Conservation (phyloP, 768 basidiomycete genomes). For the Kwoniella europaea region DNA sequence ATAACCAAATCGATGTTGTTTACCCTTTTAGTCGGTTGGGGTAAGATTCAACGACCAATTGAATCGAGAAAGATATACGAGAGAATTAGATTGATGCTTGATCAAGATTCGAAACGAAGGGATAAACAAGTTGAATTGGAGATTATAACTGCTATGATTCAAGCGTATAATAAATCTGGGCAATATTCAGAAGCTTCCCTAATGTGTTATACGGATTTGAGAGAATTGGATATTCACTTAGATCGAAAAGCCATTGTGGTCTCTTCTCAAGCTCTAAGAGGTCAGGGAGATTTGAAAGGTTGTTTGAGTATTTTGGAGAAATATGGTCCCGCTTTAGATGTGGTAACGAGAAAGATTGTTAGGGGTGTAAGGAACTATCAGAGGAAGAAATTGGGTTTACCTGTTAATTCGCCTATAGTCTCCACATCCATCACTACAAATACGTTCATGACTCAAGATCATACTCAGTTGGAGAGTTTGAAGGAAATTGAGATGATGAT, state of each 20-base stretch:
- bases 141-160: constrained; percentile 19
- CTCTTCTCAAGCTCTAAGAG: constrained; percentile 17
- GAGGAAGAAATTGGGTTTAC: constrained; percentile 11
- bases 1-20: constrained; percentile 26
- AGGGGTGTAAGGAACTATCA: constrained; percentile 14
- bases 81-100: constrained; percentile 1
- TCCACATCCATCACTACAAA: too few relatives aligned
- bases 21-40: constrained; percentile 29
- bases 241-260: constrained; percentile 21
- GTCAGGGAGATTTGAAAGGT: constrained; percentile 9
- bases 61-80: neutral
- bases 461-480: neutral
- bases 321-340: constrained; percentile 7
- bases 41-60: constrained; percentile 5
- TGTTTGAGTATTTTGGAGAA: constrained; percentile 7
- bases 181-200: constrained; percentile 7
- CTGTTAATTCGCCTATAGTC: neutral
- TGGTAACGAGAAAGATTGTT: constrained; percentile 11
- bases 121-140: constrained; percentile 1
- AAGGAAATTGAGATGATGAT: neutral
- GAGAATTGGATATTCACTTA: constrained; percentile 12
- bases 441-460: neutral
- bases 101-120: neutral
- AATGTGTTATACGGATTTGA: constrained; percentile 25
- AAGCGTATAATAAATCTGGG: constrained; percentile 12